phyloP scores from a whole-genome alignment of 805 yeast genomes.

The Candida methanosorbosa region DNA sequence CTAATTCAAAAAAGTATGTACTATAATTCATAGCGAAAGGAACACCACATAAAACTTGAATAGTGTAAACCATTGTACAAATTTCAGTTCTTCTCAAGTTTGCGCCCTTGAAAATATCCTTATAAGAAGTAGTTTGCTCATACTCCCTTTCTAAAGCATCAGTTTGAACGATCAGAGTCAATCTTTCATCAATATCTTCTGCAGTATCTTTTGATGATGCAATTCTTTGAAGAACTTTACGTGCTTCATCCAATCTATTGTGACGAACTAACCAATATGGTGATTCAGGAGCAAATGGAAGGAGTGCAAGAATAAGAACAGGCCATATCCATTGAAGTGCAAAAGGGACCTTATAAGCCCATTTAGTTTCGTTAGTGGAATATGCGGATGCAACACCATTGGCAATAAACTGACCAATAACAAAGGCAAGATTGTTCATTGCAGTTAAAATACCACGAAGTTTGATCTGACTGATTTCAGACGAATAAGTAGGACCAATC shows the following conservation, averaged over 20 bases:
- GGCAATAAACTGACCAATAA: constrained; percentile 47
- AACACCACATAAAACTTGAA: constrained; percentile 56
- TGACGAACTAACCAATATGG: constrained; percentile 47
- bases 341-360: constrained; percentile 35
- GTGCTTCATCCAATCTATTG: constrained; percentile 34
- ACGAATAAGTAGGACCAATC: constrained; percentile 43
- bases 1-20: constrained; percentile 28
- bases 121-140: constrained; percentile 7
- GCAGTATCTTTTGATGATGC: constrained; percentile 1
- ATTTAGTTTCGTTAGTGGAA: constrained; percentile 2
- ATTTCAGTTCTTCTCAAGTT: constrained; percentile 46
- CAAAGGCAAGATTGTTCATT: constrained; percentile 43
- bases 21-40: constrained; percentile 48
- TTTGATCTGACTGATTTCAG: constrained; percentile 47
- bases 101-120: constrained; percentile 39
- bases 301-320: constrained; percentile 24
- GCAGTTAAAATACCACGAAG: constrained; percentile 42
- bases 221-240: constrained; percentile 20
- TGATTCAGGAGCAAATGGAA: constrained; percentile 46
- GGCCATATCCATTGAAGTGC: constrained; percentile 60
- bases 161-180: constrained; percentile 5
- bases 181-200: constrained; percentile 4
- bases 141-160: constrained; percentile 7
- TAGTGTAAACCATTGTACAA: constrained; percentile 25
- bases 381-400: constrained; percentile 37